Evolutionary conservation across 225 moss, liverwort and hornwort genomes (phyloP), one percentile per base, ranked within the genome.

Genomic region (Pseudisothecium myosuroides): DNA sequence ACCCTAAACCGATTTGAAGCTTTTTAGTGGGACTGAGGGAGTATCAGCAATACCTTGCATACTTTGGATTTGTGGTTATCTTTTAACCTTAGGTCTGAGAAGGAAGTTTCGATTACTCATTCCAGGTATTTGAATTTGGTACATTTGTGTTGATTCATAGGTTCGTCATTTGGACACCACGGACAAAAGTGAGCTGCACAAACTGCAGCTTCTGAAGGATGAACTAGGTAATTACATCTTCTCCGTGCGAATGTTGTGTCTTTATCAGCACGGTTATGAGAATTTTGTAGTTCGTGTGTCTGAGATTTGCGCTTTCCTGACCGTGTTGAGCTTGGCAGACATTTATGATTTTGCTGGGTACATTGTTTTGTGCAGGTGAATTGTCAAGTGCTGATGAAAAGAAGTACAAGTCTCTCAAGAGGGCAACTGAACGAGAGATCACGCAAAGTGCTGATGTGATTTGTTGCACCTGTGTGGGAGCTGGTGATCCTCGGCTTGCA

Each of bases 391-490:
- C 97, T 14, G 98, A 99, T 91, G 98, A 99, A 95, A 99, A 99
- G 90, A 99, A 99, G 82, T 99, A 99, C 90, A 99, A 99, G 89
- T 95, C 98, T 27, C 81, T 99, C 62, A 99, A 97, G 88, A 91
- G 98, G 88, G 97, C 98, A 55, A 97, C 98, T 49, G 98, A 99
- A 86, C 93, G 98, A 86, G 98, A 99, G 84, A 99, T 99, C 90
- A 81, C 93, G 36, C 97, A 97, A 77, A 96, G 96, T 93, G 98
- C 98, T 78, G 98, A 99, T 92, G 98, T 99, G 73, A 96, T 99
- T 85, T 99, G 98, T 85, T 99, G 96, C 90, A 99, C 98, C 19
- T 99, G 98, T 90, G 98, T 99, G 58, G 98, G 98, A 88, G 98
- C 97, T 71, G 97, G 98, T 88, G 98, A 99, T 90, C 98, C 98